Base-by-base conservation (phyloP, 2,329 filamentous ascomycete species). In the Sarocladium strictum region DNA sequence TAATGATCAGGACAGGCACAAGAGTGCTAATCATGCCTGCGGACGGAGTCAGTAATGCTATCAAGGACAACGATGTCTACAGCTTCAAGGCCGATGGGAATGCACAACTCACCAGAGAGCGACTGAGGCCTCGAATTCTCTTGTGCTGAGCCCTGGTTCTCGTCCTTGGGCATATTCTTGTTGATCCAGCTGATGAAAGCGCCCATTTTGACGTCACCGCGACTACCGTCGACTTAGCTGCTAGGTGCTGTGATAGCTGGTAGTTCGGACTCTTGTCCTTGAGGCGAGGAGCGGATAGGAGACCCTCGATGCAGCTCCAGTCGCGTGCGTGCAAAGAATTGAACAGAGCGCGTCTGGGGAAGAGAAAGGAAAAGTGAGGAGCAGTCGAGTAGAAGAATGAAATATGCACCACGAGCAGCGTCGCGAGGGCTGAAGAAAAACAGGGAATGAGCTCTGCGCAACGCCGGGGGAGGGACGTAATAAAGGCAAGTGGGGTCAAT, bases 11-110 rank as follows among this genome's bases (percentile, higher is more conserved):
- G 4, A 83, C 72, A 10, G 81, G 81, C 7, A 80, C 59, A 17
- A 84, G 72, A 29, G 81, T 84, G 63, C 71, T 70, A 45, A 81
- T 33, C 70, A 72, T 72, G 63, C 68, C 69, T 71, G 10, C 1
- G 15, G 12, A 37, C 10, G 40, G 55, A 37, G 58, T 54, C 32
- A 52, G 26, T n/a, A n/a, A n/a, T n/a, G n/a, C n/a, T 37, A 21
- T 32, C 14, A 24, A 43, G 21, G 5, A 24, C 35, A 43, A 24
- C 14, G 27, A 41, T 24, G n/a, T n/a, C n/a, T n/a, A n/a, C n/a
- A n/a, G n/a, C 21, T n/a, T 19, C 21, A 26, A 29, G 12, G n/a
- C 6, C 5, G 26, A 26, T n/a, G 7, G 15, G 12, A 23, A 33
- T 32, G 10, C 23, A 40, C 29, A 21, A 53, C 38, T 57, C 49